These are phyloP conservation scores for Globisporangium ultimum DNA, from an alignment of 352 stramenopile genomes.

Conservation along the genomic window DNA sequence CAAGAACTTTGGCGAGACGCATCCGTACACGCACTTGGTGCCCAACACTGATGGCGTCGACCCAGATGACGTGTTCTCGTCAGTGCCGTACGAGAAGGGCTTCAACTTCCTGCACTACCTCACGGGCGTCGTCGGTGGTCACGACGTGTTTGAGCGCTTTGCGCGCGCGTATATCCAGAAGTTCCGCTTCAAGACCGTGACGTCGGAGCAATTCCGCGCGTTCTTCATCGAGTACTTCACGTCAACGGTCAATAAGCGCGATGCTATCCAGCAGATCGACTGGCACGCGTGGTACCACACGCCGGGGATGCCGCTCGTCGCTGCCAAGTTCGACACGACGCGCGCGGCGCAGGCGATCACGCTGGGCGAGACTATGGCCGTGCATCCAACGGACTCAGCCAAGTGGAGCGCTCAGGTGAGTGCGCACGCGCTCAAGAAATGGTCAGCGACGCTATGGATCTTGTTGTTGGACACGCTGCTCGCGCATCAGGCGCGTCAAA, in stretches of 20 bases:
- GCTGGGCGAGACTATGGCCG: constrained; percentile 38
- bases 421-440: constrained; percentile 14
- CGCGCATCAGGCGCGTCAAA: background rate
- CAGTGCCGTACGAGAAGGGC: constrained; percentile 96
- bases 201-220: constrained; percentile 67
- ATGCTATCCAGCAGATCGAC: constrained; percentile 73
- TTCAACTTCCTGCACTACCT: constrained; percentile 85
- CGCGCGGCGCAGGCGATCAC: constrained; percentile 44
- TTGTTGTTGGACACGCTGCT: constrained; percentile 59
- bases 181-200: constrained; percentile 89
- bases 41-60: constrained; percentile 86
- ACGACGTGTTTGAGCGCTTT: constrained; percentile 76
- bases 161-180: constrained; percentile 89
- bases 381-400: constrained; percentile 14
- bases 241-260: constrained; percentile 20
- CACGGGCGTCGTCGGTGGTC: constrained; percentile 34
- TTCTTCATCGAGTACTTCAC: constrained; percentile 84
- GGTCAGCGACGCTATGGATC: constrained; percentile 53
- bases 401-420: constrained; percentile 22
- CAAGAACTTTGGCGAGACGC: constrained; percentile 43
- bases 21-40: constrained; percentile 90
- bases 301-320: constrained; percentile 86
- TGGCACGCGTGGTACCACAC: constrained; percentile 92
- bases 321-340: constrained; percentile 86
- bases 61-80: constrained; percentile 95